Evolutionary conservation across 768 basidiomycete species (phyloP).

Genomic region (Pholiota microspora): DNA sequence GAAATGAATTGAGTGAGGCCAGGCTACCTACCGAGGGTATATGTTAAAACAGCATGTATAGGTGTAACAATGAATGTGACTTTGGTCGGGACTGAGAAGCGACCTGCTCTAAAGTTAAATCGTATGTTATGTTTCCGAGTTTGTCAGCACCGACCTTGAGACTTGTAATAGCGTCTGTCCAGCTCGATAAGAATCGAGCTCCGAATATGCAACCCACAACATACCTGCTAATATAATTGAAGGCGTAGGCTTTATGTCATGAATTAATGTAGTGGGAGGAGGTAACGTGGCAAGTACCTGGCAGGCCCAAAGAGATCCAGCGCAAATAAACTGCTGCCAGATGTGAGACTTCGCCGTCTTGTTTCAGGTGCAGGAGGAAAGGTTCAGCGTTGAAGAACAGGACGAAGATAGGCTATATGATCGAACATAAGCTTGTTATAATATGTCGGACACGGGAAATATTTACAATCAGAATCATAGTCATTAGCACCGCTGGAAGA

Average conservation of each 20-base stretch:
- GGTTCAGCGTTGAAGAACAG: slow-evolving; percentile 83
- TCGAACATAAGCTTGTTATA: slow-evolving; percentile 29
- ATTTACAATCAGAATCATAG: neutral
- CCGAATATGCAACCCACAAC: neutral
- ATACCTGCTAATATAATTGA: slow-evolving; percentile 41
- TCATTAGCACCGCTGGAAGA: neutral
- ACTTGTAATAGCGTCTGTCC: slow-evolving; percentile 49
- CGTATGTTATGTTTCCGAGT: neutral
- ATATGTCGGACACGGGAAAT: neutral
- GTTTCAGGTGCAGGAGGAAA: slow-evolving; percentile 67
- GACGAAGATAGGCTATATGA: slow-evolving; percentile 42
- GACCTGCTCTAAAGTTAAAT: slow-evolving; percentile 35
- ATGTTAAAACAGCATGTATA: slow-evolving; percentile 78
- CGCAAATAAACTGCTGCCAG: slow-evolving; percentile 73
- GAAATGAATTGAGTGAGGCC: neutral
- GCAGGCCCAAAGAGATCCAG: slow-evolving; percentile 71
- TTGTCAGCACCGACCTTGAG: slow-evolving; percentile 64
- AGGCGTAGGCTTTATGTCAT: slow-evolving; percentile 37
- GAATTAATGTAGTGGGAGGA: neutral
- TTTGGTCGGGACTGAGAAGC: slow-evolving; percentile 82
- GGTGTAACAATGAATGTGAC: slow-evolving; percentile 80
- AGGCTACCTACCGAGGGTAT: slow-evolving; percentile 59
- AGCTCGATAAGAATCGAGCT: neutral
- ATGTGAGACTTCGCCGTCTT: slow-evolving; percentile 77
- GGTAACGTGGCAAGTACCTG: slow-evolving; percentile 33